A percentile compares a stretch with the other conserved stretches of the same genome.
These are phyloP conservation scores for Phytopythium montanum DNA, from an alignment of 352 stramenopile genomes.

Conservation along the genomic window DNA sequence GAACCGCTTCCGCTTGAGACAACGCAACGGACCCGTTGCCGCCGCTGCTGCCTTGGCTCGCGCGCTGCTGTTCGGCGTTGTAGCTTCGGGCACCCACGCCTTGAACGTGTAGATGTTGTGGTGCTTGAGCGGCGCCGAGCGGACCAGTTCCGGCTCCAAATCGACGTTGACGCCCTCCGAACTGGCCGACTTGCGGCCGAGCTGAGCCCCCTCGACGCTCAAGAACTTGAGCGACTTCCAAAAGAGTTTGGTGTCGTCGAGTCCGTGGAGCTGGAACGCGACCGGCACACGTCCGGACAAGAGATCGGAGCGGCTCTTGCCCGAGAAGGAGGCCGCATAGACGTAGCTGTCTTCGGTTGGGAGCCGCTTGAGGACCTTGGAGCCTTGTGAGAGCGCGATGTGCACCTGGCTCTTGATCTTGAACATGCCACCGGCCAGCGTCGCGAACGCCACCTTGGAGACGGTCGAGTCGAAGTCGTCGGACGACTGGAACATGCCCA, in stretches of 20 bases:
- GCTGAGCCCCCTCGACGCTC: conserved; percentile 53
- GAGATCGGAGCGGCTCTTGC: conserved; percentile 45
- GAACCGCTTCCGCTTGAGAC: conserved; percentile 57
- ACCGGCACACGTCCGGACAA: conserved; percentile 55
- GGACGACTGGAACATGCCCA: conserved; percentile 50
- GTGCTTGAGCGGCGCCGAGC: conserved; percentile 48
- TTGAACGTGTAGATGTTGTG: conserved; percentile 68
- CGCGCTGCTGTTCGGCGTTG: conserved; percentile 40
- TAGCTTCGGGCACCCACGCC: conserved; percentile 59
- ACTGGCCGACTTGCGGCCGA: conserved; percentile 35
- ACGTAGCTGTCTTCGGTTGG: conserved; percentile 56
- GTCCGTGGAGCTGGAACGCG: conserved; percentile 35
- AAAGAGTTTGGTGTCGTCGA: conserved; percentile 52
- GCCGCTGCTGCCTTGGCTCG: conserved; percentile 49
- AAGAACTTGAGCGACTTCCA: conserved; percentile 75
- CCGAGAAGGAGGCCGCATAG: conserved; percentile 57
- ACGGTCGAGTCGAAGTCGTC: conserved; percentile 74
- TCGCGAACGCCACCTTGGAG: conserved; percentile 72
- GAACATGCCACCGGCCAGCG: conserved; percentile 65
- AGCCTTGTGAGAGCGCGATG: conserved; percentile 56
- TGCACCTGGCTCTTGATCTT: conserved; percentile 38
- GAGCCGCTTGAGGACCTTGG: conserved; percentile 45
- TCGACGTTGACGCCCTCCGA: conserved; percentile 43
- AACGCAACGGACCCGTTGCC: conserved; percentile 31
- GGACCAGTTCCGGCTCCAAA: conserved; percentile 50